Evolutionary conservation across 495 filamentous ascomycete genomes (phyloP), one percentile per base, ranked within the genome.

Genomic region (Lophium mytilinum): DNA sequence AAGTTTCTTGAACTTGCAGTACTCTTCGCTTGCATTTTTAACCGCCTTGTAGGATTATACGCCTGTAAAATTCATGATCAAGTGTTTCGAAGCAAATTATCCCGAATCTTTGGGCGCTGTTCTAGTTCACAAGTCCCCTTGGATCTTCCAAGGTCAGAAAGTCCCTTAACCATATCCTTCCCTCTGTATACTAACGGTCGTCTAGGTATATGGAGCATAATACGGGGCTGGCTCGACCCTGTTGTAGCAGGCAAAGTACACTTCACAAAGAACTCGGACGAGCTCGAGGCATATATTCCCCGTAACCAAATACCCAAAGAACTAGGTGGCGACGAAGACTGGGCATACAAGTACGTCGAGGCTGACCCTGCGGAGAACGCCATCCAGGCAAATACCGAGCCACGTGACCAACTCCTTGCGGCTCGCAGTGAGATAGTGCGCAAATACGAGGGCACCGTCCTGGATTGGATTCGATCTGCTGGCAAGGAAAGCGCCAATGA

Each of bases 11-110:
- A 12, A 2, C 8, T 43, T 37, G 21, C 8, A 11, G 8, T 15
- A 52, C 37, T 37, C 33, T 9, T 8, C 15, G 7, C 14, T 37
- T n/a, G 15, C 33, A 48, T 14, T 14, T 48, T 18, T 52, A 52
- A 52, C 37, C 34, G 41, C 52, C 11, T 9, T 14, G 45, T 36
- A 90, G 88, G 93, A 98, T 68, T 97, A 97, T 68, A 81, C 88
- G 0, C 93, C 93, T 0, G 89, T 98, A 21, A 97, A 92, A 66
- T 97, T 96, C 76, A 95, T 98, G 82, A 96, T 97, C 75, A 95
- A 95, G 74, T 95, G 90, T 72, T 98, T 98, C 69, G 94, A 97
- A 74, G 94, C 93, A 50, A 97, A 98, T 72, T 98, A 97, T 68
- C 93, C 94, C 24, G 94, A 97, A 69, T 88, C 80, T 50, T 77